Base-by-base conservation (phyloP, 2,329 filamentous ascomycete species). In the Metarhizium robertsii region DNA sequence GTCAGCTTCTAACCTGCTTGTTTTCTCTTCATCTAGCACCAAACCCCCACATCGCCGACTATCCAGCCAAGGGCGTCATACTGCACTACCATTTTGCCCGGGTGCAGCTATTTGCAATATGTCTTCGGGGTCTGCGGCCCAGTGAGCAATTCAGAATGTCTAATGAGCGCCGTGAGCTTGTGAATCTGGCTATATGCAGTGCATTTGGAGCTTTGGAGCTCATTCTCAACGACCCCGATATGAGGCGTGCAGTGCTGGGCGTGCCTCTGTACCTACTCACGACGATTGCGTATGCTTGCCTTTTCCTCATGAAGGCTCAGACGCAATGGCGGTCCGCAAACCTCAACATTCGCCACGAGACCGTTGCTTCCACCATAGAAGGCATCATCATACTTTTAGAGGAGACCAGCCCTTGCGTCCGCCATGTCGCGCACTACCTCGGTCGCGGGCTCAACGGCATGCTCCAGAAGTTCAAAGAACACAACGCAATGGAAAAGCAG, bases 11-110 rank as follows among this genome's bases (percentile, higher is more conserved):
- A 48, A 48, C 45, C 8, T 18, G 25, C 8, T 16, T 38, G 29
- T 8, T 6, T 18, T 46, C 8, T 34, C 2, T 34, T 34, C 10
- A 11, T 34, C 38, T 55, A 78, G 75, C 67, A 50, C 71, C 72
- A 36, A 75, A 75, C 57, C 69, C 70, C 55, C 71, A 76, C 58
- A 69, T 79, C 40, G 71, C 74, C 43, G 68, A 71, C 52, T 79
- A 78, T 60, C 77, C 77, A 20, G 71, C 73, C 53, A 77, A 77
- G 63, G 76, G 74, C 29, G 75, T 78, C 6, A 68, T 69, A 32
- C 67, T 79, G 57, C 75, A 79, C 60, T 77, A 76, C 57, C 69
- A 79, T 61, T 79, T 78, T 60, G 77, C 75, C 50, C 72, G 75
- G 50, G 65, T 80, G 18, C 75, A 78, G 50, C 65, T 79, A 8